phyloP scores from a whole-genome alignment of 768 basidiomycete genomes.

The Mrakia frigida region DNA sequence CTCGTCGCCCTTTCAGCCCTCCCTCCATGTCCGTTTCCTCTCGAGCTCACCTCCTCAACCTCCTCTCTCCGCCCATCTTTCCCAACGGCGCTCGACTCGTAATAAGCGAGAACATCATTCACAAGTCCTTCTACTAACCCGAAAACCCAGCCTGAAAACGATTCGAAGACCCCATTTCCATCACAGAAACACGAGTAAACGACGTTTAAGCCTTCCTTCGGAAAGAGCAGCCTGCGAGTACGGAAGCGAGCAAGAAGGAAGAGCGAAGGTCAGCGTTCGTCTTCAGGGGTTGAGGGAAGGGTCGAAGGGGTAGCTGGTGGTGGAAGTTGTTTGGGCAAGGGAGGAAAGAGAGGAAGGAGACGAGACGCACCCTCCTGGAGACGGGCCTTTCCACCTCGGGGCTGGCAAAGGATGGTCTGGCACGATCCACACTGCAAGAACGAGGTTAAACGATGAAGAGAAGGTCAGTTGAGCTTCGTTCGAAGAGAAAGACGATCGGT shows the following conservation, averaged over 20 bases:
- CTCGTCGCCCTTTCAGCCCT: too few species aligned
- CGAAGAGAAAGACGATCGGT: background rate
- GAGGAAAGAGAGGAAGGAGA: background rate
- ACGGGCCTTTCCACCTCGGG: slow-evolving; percentile 95
- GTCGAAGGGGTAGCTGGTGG: too few species aligned
- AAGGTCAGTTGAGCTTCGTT: slow-evolving; percentile 5
- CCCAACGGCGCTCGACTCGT: background rate
- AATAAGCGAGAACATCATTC: slow-evolving; percentile 16
- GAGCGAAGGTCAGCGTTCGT: background rate
- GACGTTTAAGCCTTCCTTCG: slow-evolving; percentile 70
- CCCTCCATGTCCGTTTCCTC: too few species aligned
- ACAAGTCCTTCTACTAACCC: background rate
- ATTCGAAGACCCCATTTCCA: slow-evolving; percentile 7
- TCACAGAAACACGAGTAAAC: background rate
- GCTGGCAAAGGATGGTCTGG: slow-evolving; percentile 92
- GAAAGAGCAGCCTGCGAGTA: slow-evolving; percentile 88
- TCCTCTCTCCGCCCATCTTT: too few species aligned
- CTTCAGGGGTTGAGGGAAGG: too few species aligned
- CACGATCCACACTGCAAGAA: slow-evolving; percentile 76
- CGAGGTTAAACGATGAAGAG: background rate
- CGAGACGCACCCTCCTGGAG: slow-evolving; percentile 82
- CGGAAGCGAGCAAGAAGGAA: background rate
- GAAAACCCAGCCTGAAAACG: background rate
- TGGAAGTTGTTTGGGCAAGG: too few species aligned
- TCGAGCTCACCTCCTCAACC: too few species aligned